Conservation (phyloP, 1,139 yeast species). For the Yamadazyma siamensis region DNA sequence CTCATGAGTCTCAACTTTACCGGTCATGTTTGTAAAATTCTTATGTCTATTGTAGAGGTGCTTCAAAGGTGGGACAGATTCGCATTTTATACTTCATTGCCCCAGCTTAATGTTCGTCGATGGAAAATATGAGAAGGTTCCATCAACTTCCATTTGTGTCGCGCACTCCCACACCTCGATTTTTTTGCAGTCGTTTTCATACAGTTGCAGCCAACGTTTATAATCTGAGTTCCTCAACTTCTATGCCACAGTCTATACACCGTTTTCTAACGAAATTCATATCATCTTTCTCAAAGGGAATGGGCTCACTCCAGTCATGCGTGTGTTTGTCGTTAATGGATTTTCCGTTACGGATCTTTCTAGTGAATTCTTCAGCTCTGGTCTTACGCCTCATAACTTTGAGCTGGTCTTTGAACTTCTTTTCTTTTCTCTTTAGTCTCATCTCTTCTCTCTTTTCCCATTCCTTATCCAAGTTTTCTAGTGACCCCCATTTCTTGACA, state of each 20-base stretch:
- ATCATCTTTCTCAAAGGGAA: slow-evolving; percentile 36
- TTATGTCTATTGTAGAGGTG: neutral
- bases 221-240: slow-evolving; percentile 59
- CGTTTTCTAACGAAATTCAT: slow-evolving; percentile 50
- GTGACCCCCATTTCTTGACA: slow-evolving; percentile 91
- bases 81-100: slow-evolving; percentile 7
- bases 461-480: slow-evolving; percentile 85
- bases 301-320: slow-evolving; percentile 76
- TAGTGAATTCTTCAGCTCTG: slow-evolving; percentile 86
- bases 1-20: slow-evolving; percentile 79
- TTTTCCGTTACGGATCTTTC: slow-evolving; percentile 58
- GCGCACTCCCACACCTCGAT: slow-evolving; percentile 1
- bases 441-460: slow-evolving; percentile 80
- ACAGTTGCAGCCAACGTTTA: slow-evolving; percentile 6
- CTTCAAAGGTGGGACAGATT: slow-evolving; percentile 3
- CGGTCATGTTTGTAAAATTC: slow-evolving; percentile 42
- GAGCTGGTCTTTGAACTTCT: slow-evolving; percentile 69
- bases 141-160: slow-evolving; percentile 27
- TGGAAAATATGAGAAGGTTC: slow-evolving; percentile 24
- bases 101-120: slow-evolving; percentile 15
- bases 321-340: slow-evolving; percentile 54
- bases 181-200: neutral
- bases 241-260: slow-evolving; percentile 83
- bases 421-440: slow-evolving; percentile 71
- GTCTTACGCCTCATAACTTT: slow-evolving; percentile 87